Evolutionary conservation across 176 grass and related monocot species (phyloP).

Genomic region (Panicum miliaceum): DNA sequence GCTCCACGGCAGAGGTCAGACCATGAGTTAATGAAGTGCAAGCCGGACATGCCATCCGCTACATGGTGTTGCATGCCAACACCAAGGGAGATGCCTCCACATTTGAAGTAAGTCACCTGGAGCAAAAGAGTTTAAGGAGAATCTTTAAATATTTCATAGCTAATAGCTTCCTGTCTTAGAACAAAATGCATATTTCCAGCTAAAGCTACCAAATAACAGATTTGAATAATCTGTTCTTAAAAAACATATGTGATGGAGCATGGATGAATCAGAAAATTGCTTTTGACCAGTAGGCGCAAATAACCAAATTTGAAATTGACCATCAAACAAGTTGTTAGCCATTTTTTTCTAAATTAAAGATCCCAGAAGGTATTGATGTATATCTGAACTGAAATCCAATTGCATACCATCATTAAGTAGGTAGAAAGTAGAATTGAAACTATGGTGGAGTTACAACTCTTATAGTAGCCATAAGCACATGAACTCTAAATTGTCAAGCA

Average conservation of each 20-base stretch:
- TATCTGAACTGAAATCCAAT: constrained; percentile 3
- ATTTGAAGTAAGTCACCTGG: constrained; percentile 93
- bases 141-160: background rate
- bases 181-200: background rate
- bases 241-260: background rate
- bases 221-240: background rate
- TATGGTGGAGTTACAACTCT: background rate
- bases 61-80: constrained; percentile 96
- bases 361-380: background rate
- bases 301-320: background rate
- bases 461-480: background rate
- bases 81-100: constrained; percentile 75
- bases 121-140: background rate
- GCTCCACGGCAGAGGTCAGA: constrained; percentile 71
- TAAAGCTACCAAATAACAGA: background rate
- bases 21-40: constrained; percentile 96
- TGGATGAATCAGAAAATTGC: background rate
- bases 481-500: background rate
- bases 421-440: background rate
- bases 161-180: background rate
- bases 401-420: background rate
- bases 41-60: constrained; percentile 76
- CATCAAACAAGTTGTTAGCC: background rate
- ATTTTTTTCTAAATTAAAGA: background rate
- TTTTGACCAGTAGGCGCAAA: constrained; percentile 3